Conservation (phyloP, 208 protist species). For the Trypanosoma platydactyli region DNA sequence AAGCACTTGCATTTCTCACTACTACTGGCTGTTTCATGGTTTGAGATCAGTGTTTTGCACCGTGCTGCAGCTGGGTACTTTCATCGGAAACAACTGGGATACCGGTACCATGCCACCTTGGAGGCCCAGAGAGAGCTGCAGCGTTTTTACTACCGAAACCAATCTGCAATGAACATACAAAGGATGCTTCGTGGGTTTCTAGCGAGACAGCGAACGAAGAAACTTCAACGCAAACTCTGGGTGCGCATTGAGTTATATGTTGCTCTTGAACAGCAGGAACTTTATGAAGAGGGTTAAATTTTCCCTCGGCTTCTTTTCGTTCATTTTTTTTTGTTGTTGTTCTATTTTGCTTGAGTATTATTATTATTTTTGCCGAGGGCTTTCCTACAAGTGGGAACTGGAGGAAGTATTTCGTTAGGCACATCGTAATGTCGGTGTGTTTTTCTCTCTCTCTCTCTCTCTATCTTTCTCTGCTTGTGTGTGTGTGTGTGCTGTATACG, state of each 20-base stretch:
- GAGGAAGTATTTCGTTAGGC: too few relatives aligned
- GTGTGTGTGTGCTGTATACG: neutral
- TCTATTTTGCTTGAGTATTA: too few relatives aligned
- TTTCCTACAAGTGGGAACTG: too few relatives aligned
- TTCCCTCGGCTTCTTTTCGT: too few relatives aligned
- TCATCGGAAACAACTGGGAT: constrained; percentile 30
- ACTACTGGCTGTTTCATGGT: constrained; percentile 32
- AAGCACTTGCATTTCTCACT: constrained; percentile 40
- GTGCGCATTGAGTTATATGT: constrained; percentile 46
- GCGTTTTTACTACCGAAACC: constrained; percentile 44
- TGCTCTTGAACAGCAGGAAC: constrained; percentile 39
- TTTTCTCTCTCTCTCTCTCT: too few relatives aligned
- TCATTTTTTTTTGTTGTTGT: neutral
- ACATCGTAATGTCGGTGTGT: too few relatives aligned
- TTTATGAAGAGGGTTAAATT: constrained; percentile 25
- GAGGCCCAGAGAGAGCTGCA: constrained; percentile 31
- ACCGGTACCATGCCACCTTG: constrained; percentile 30
- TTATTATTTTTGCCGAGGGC: too few relatives aligned
- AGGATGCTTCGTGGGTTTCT: constrained; percentile 50
- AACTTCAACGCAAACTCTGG: constrained; percentile 43
- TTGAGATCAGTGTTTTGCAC: constrained; percentile 43
- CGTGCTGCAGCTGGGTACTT: constrained; percentile 43
- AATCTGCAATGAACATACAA: constrained; percentile 41
- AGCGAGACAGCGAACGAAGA: constrained; percentile 40
- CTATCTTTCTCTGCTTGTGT: too few relatives aligned